phyloP scores from a whole-genome alignment of 768 basidiomycete genomes.

The Tephrocybe sp. region DNA sequence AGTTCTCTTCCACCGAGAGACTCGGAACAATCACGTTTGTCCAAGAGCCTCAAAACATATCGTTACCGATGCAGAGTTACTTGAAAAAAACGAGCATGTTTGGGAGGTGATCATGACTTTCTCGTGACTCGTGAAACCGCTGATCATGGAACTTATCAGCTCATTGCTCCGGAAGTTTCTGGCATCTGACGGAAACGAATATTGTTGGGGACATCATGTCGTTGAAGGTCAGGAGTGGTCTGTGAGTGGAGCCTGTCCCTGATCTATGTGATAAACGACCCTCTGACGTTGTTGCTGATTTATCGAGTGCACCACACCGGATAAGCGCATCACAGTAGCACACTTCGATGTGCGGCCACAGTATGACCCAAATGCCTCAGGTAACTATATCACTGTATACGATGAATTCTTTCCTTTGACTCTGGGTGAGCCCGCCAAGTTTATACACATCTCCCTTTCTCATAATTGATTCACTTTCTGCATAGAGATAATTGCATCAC shows the following conservation, averaged over 20 bases:
- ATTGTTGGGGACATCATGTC: slow-evolving; percentile 60
- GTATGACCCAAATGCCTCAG: slow-evolving; percentile 11
- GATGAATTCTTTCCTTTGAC: slow-evolving; percentile 11
- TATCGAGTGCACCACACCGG: slow-evolving; percentile 8
- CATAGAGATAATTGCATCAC: slow-evolving; percentile 7
- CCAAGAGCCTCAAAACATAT: slow-evolving; percentile 34
- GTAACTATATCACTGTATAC: slow-evolving; percentile 15
- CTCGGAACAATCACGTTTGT: slow-evolving; percentile 61
- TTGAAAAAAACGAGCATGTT: slow-evolving; percentile 63
- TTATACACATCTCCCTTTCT: not conserved
- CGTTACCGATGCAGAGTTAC: slow-evolving; percentile 66
- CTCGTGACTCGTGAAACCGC: slow-evolving; percentile 4
- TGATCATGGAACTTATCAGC: slow-evolving; percentile 29
- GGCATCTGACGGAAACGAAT: slow-evolving; percentile 68
- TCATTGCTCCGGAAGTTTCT: slow-evolving; percentile 67
- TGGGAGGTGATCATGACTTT: slow-evolving; percentile 48
- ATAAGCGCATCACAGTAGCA: slow-evolving; percentile 7
- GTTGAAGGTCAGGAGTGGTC: slow-evolving; percentile 70
- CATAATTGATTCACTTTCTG: not conserved
- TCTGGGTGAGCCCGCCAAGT: slow-evolving; percentile 9
- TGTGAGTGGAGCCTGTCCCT: slow-evolving; percentile 41
- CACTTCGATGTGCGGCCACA: slow-evolving; percentile 9
- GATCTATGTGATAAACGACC: not conserved
- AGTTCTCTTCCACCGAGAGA: slow-evolving; percentile 55
- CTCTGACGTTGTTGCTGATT: slow-evolving; percentile 1